Evolutionary conservation across 2,329 filamentous ascomycete species (phyloP).

Genomic region (Penicillium palitans): DNA sequence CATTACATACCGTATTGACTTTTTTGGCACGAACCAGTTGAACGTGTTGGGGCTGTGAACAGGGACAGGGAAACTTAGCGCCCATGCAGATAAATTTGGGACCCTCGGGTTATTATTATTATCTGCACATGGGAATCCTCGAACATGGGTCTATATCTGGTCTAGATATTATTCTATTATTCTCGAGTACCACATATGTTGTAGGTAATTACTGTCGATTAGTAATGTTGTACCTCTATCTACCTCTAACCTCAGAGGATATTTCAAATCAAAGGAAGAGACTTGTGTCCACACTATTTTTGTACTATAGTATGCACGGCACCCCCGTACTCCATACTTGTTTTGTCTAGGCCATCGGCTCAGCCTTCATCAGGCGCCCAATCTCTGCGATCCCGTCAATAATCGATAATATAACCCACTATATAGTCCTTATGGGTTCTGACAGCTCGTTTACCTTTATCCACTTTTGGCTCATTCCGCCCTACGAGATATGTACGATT

Average conservation of each 20-base stretch:
- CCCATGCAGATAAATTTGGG: constrained; percentile 6
- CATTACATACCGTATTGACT: constrained; percentile 12
- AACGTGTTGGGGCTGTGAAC: constrained; percentile 15
- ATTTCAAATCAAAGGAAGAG: background rate
- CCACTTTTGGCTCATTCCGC: background rate
- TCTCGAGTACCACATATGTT: no score
- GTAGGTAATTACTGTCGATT: background rate
- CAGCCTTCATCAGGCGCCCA: constrained; percentile 7
- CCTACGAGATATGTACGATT: background rate
- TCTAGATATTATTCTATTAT: background rate
- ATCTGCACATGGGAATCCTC: background rate
- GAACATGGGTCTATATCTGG: background rate
- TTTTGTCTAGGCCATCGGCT: background rate
- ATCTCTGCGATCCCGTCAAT: background rate
- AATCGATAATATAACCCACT: background rate
- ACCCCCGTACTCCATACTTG: background rate
- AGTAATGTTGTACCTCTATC: background rate
- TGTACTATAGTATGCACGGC: background rate
- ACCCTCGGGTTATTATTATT: constrained; percentile 3
- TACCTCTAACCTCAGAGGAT: background rate
- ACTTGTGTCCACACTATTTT: background rate
- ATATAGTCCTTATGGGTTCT: constrained; percentile 3
- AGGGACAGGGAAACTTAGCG: constrained; percentile 16
- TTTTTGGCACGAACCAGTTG: constrained; percentile 6
- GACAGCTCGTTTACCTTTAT: constrained; percentile 2